Base-by-base conservation (phyloP, 345 rosid genomes). In the Sisymbrium altissimum region DNA sequence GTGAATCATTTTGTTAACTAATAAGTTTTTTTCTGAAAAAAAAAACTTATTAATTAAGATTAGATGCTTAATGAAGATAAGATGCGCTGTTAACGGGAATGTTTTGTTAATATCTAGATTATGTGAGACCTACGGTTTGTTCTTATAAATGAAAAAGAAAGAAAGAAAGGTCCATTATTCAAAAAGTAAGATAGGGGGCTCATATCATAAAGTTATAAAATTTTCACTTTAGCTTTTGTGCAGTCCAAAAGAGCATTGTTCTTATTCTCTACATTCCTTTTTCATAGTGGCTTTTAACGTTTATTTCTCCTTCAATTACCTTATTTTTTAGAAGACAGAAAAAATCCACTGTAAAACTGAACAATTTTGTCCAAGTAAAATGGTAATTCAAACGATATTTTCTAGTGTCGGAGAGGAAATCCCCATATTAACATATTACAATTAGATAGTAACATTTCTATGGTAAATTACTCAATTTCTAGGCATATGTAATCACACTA, bases 91-190 rank as follows among this genome's bases (percentile, higher is more conserved):
- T 19, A 43, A 53, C 15, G 45, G 5, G 66, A 25, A 65, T 73
- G 11, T 36, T 15, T 60, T 48, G 40, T 46, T 1, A 60, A 48
- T 25, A 21, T 59, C 75, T 71, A 49, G 68, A 71, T 71, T 56
- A 73, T 66, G 72, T 66, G 72, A 66, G 67, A 66, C 78, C 67
- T 74, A 74, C 44, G 78, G 36, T 38, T 66, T 66, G 50, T 45
- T 74, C 49, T 74, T 73, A 43, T 29, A 27, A 49, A 27, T 25
- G 5, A 46, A 36, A 44, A 61, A 38, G 2, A 50, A 49, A 35
- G 23, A 48, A 46, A 46, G 62, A 49, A 40, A 30, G 45, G 63
- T 59, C 27, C 32, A 58, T 49, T 29, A 19, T 39, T 46, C 48
- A 66, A 48, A 72, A 72, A 49, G 45, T 18, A 66, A 36, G 46